Evolutionary conservation across 495 filamentous ascomycete species (phyloP), one percentile per base, ranked within the genome.

Genomic region (Hyphodiscus hymeniophilus): DNA sequence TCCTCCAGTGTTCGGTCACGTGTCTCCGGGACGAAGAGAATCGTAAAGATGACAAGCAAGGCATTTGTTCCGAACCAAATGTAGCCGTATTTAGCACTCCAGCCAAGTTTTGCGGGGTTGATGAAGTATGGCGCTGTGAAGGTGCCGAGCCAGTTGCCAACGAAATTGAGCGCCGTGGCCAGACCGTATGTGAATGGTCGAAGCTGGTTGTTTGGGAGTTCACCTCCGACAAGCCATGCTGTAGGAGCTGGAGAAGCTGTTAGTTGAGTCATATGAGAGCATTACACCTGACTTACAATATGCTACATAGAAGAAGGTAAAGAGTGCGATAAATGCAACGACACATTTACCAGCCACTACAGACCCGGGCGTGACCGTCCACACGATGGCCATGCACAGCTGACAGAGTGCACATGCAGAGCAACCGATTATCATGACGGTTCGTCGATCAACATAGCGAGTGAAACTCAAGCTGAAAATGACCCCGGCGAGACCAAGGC

Each of bases 11-110:
- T 77, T 18, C 82, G 74, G n/a, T 81, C 81, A 4, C 68, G 64
- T 0, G 83, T 82, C 52, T 89, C 84, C 0, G 84, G 84, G 2
- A 89, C 73, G n/a, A 81, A 78, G 71, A 87, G n/a, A n/a, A n/a
- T n/a, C n/a, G n/a, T n/a, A n/a, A n/a, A n/a, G n/a, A n/a, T n/a
- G n/a, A n/a, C n/a, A n/a, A n/a, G n/a, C n/a, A n/a, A n/a, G n/a
- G n/a, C n/a, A n/a, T n/a, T n/a, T n/a, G n/a, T n/a, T n/a, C n/a
- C n/a, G n/a, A n/a, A n/a, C 68, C 67, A 71, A n/a, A 68, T 65
- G 38, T 67, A 66, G 2, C 66, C 66, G 40, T 71, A 71, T 50
- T 66, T 66, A 0, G 68, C 59, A 10, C 61, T 75, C 75, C 75
- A 81, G 47, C 73, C 69, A 12, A 80, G 50, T 10, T 68, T 58